A percentile compares a stretch with the other conserved stretches of the same genome.
phyloP scores from a whole-genome alignment of 768 basidiomycete species.

The Hydnomerulius pinastri region DNA sequence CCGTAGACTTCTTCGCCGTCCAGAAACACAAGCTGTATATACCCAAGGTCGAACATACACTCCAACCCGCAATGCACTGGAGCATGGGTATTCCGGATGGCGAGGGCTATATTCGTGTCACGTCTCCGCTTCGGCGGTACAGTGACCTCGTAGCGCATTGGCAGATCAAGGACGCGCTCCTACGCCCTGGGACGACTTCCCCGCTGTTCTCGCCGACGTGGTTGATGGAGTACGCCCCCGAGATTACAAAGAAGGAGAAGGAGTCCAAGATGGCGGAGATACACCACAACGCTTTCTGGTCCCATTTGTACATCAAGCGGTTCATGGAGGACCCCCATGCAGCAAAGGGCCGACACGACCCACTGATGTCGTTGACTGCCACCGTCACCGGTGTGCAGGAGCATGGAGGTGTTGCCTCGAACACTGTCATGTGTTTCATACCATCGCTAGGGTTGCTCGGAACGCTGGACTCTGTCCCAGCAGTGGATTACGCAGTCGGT shows the following conservation, averaged over 20 bases:
- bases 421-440: constrained; percentile 22
- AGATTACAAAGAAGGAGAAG: constrained; percentile 40
- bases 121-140: constrained; percentile 87
- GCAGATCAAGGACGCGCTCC: constrained; percentile 85
- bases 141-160: constrained; percentile 84
- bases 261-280: constrained; percentile 31
- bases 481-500: constrained; percentile 23
- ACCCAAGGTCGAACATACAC: constrained; percentile 43
- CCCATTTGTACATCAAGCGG: constrained; percentile 39
- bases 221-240: constrained; percentile 44
- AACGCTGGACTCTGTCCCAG: constrained; percentile 10
- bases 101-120: constrained; percentile 82
- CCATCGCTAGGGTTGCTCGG: constrained; percentile 28
- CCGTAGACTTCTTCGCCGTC: constrained; percentile 41
- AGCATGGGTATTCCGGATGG: constrained; percentile 65
- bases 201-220: constrained; percentile 49
- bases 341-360: constrained; percentile 22
- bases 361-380: constrained; percentile 30
- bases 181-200: constrained; percentile 36
- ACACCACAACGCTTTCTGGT: constrained; percentile 43
- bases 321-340: constrained; percentile 32
- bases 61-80: constrained; percentile 66
- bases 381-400: constrained; percentile 20
- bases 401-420: constrained; percentile 11
- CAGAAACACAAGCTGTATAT: constrained; percentile 36